Conservation (phyloP, 2,329 filamentous ascomycete species). For the Coniella lustricola region DNA sequence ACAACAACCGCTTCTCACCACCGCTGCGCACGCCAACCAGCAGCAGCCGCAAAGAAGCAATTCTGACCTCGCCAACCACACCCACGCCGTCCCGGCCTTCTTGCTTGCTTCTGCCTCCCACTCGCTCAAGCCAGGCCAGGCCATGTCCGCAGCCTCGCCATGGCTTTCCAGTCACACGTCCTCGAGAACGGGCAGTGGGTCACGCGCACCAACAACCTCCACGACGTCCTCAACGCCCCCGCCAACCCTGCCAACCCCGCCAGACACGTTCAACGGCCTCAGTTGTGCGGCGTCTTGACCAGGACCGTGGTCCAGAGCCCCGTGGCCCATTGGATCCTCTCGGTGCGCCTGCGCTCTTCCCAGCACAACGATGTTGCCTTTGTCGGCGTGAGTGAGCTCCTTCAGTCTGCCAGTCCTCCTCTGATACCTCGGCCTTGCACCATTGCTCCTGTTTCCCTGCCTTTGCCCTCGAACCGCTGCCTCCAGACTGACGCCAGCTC, state of each 20-base stretch:
- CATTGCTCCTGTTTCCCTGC: neutral
- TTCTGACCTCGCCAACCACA: neutral
- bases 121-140: neutral
- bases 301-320: conserved; percentile 73
- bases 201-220: conserved; percentile 42
- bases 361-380: conserved; percentile 77
- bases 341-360: conserved; percentile 66
- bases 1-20: no score
- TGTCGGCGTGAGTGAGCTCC: conserved; percentile 56
- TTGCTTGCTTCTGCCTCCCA: neutral
- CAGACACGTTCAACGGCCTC: conserved; percentile 31
- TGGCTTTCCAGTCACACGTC: conserved; percentile 49
- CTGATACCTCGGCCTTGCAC: no score
- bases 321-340: conserved; percentile 67
- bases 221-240: conserved; percentile 34
- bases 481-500: no score
- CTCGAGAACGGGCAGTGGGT: conserved; percentile 51
- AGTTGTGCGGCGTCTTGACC: conserved; percentile 66
- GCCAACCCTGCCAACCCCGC: conserved; percentile 25
- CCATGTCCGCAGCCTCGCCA: conserved; percentile 17
- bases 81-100: neutral
- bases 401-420: neutral
- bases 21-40: no score
- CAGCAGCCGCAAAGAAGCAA: neutral
- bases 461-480: no score